Base-by-base conservation (phyloP, 768 basidiomycete genomes). In the Lactarius sanguifluus region DNA sequence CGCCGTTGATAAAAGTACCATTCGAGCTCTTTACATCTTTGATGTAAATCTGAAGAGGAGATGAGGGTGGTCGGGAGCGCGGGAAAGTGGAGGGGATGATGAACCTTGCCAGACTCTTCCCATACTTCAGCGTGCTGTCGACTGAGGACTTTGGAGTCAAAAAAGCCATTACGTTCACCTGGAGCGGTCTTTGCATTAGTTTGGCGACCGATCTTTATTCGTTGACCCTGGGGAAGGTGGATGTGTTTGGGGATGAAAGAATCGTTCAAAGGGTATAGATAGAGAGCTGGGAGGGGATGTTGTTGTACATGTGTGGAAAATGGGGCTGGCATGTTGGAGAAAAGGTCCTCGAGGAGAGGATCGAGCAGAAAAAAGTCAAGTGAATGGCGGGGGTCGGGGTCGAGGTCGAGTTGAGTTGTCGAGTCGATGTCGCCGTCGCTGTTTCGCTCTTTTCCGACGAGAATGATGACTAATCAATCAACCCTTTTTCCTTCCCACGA, bases 11-110 rank as follows among this genome's bases (percentile, higher is more conserved):
- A 75, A 98, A 99, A 7, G 97, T 99, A 1, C 97, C 97, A 70
- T 99, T 99, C 1, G 93, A 95, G 70, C 91, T 94, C 81, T 96
- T 96, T 75, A 98, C 94, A 77, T 98, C 97, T 78, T 94, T 96
- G 82, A 99, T 98, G 81, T 80, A 96, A 77, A 98, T 95, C 94
- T 98, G 64, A 54, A 45, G 36, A 57, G 38, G 64, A 66, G 61
- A 70, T 66, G 65, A 67, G 61, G 66, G 41, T 54, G 62, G 64
- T 50, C 43, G 68, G 67, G 69, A 70, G 54, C 67, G 59, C 41
- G 64, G 54, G 43, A 52, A 64, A 56, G 61, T 61, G 57, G 61
- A 57, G n/a, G 10, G 6, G 13, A 74, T 81, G 59, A 74, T 81
- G 59, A 58, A 94, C 95, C 86, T 96, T 96, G 56, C 85, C 87